Evolutionary conservation across 140 eudicot species (phyloP), one percentile per base, ranked within the genome.

Genomic region (Anethum foeniculum): DNA sequence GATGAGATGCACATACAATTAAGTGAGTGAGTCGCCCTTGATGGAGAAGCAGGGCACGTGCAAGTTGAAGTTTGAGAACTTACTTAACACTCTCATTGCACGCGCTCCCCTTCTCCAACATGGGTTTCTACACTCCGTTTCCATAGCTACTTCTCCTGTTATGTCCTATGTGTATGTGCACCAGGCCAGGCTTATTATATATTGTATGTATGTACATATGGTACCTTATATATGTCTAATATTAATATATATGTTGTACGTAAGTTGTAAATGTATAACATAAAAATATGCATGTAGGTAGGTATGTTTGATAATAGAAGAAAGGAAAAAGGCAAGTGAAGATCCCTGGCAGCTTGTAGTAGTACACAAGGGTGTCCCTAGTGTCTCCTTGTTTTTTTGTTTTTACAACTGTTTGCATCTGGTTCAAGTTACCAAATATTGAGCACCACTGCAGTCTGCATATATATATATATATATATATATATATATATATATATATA

Each of bases 1-100:
- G 2, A 47, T 47, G 51, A 47, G 51, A 47, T n/a, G 34, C 21
- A 28, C 44, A 23, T 21, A 25, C 34, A 11, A 18, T 21, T 21
- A 7, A 67, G 73, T 60, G 9, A 85, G 90, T 69, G 84, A 85
- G 90, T 30, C 78, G 85, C 83, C 67, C 88, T 46, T 78, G 92
- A 69, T 89, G 93, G 93, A 89, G 90, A 87, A 86, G 90, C 93
- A 86, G 90, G 93, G 90, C 89, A 86, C 93, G 90, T 89, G 93
- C 93, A 89, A 80, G 81, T 25, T 48, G 21, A 13, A 67, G 41
- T 3, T 28, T 30, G 73, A 67, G 23, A 1, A 67, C 9, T 1
- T 28, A 4, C 7, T 67, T 18, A 13, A 28, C 73, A 67, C 73
- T 16, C 14, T 23, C 19, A 39, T 18, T 62, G 69, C 83, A 48